Conservation (phyloP, 148 eudicot genomes). For the Arctostaphylos glauca region DNA sequence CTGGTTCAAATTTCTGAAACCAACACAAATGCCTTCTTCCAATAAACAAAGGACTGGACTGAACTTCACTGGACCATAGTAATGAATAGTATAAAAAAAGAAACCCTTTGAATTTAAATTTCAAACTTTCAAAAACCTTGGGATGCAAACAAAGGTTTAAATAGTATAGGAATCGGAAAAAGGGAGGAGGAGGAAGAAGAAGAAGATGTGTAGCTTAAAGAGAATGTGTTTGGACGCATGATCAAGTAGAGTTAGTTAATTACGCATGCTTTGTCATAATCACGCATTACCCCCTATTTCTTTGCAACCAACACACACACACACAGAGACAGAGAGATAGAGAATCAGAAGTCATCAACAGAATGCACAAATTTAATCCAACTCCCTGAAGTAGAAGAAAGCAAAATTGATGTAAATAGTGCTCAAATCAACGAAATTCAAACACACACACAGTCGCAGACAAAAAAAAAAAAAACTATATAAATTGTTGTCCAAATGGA, state of each 20-base stretch:
- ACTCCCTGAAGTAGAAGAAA: too few relatives aligned
- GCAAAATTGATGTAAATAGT: too few relatives aligned
- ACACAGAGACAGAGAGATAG: too few relatives aligned
- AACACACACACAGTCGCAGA: not conserved
- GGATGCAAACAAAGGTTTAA: not conserved
- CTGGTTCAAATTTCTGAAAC: constrained; percentile 76
- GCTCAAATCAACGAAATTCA: too few relatives aligned
- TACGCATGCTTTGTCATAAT: not conserved
- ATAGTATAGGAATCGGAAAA: not conserved
- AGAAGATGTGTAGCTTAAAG: constrained; percentile 25
- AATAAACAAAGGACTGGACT: not conserved
- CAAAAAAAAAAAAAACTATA: not conserved
- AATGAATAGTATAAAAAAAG: too few relatives aligned
- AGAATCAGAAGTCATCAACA: too few relatives aligned
- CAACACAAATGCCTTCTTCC: constrained; percentile 14
- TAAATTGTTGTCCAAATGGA: not conserved
- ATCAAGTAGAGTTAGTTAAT: not conserved
- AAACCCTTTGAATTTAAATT: not conserved
- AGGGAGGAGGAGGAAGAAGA: not conserved
- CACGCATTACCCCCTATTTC: too few relatives aligned
- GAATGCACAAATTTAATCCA: too few relatives aligned
- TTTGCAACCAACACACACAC: too few relatives aligned
- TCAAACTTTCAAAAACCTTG: not conserved
- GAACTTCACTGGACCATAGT: too few relatives aligned
- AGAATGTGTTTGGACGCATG: not conserved